phyloP scores from a whole-genome alignment of 108 stramenopile species.

The Nannochloropsis oceanica region DNA sequence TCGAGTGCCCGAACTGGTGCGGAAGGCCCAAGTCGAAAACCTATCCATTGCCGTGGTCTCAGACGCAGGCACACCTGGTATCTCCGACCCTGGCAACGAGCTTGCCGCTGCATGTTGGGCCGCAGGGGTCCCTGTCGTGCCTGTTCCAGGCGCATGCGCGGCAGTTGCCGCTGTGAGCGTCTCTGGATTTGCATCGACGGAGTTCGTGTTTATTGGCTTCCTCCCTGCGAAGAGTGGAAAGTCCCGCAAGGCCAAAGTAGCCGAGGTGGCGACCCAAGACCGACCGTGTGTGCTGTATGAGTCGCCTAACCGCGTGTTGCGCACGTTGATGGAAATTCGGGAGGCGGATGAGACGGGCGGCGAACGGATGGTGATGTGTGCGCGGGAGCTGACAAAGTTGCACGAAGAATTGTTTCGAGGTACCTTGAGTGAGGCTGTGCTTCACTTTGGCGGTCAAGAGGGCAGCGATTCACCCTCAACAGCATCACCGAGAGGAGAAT shows the following conservation, averaged over 20 bases:
- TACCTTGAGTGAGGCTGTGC: constrained; percentile 6
- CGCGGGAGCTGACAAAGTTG: constrained; percentile 32
- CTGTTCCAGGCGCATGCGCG: constrained; percentile 32
- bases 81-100: constrained; percentile 32
- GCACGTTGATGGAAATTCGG: constrained; percentile 15
- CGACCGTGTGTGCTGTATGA: constrained; percentile 30
- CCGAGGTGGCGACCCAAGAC: background rate
- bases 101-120: constrained; percentile 29
- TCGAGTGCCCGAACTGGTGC: constrained; percentile 26
- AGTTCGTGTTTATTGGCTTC: constrained; percentile 28
- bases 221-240: constrained; percentile 8
- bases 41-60: constrained; percentile 24
- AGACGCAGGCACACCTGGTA: constrained; percentile 31
- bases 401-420: constrained; percentile 26
- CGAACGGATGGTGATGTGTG: constrained; percentile 3
- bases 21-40: constrained; percentile 1
- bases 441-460: background rate
- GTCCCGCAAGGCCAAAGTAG: background rate
- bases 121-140: constrained; percentile 25
- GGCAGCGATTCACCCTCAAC: background rate
- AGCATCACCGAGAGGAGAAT: constrained; percentile 10
- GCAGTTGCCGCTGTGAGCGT: constrained; percentile 29
- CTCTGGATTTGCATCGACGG: constrained; percentile 7
- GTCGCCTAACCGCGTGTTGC: constrained; percentile 28
- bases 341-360: background rate